A percentile compares a stretch with the other conserved stretches of the same genome.
Conservation (phyloP, 805 yeast genomes). For the Nakazawaea ishiwadae region DNA sequence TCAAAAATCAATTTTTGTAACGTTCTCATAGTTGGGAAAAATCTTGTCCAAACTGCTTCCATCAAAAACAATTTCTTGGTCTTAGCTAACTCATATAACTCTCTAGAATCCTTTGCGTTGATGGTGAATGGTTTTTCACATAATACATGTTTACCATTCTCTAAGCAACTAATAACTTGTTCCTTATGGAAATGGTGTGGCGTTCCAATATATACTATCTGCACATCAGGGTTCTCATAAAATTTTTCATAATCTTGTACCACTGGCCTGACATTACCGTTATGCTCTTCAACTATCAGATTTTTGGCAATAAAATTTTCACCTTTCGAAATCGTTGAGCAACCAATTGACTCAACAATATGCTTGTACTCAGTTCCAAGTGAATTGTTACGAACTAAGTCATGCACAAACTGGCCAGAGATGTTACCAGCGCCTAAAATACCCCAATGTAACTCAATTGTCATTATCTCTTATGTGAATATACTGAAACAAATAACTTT, state of each 20-base stretch:
- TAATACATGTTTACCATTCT: constrained; percentile 43
- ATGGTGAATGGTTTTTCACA: constrained; percentile 54
- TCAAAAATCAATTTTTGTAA: constrained; percentile 32
- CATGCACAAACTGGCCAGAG: constrained; percentile 39
- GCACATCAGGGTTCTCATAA: constrained; percentile 36
- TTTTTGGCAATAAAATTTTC: constrained; percentile 24
- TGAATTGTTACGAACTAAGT: constrained; percentile 23
- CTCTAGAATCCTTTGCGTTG: constrained; percentile 38
- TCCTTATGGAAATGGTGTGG: constrained; percentile 50
- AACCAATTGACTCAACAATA: constrained; percentile 34
- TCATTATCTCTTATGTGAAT: neutral
- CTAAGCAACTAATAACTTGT: constrained; percentile 36
- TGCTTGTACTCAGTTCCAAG: constrained; percentile 26
- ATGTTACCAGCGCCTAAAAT: constrained; percentile 47
- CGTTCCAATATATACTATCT: constrained; percentile 49
- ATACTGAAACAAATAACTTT: neutral
- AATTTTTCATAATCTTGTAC: constrained; percentile 37
- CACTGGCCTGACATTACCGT: constrained; percentile 14
- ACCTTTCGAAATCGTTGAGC: constrained; percentile 32
- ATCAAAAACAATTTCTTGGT: constrained; percentile 39
- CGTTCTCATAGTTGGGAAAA: constrained; percentile 40
- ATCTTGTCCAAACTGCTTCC: constrained; percentile 61
- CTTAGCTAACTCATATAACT: constrained; percentile 38
- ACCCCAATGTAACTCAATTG: constrained; percentile 35
- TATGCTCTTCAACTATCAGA: constrained; percentile 13